These are phyloP conservation scores for Dendryphion nanum DNA, from an alignment of 2,329 filamentous ascomycete genomes.

Conservation along the genomic window DNA sequence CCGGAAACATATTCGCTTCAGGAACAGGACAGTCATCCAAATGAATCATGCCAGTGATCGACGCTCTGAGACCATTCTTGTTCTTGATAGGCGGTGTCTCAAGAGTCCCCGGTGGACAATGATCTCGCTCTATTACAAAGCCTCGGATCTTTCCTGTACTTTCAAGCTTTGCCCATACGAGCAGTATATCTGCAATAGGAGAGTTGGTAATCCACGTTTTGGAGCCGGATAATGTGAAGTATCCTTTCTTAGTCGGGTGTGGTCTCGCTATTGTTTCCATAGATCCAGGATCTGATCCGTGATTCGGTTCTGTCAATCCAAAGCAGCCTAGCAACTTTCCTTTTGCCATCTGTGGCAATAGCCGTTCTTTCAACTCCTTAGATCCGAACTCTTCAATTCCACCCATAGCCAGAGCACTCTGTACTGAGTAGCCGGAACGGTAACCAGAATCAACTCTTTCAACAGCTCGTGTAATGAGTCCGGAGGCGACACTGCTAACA, in stretches of 20 bases:
- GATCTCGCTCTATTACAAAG: slow-evolving; percentile 81
- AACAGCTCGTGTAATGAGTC: slow-evolving; percentile 84
- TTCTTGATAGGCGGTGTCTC: slow-evolving; percentile 91
- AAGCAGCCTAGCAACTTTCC: slow-evolving; percentile 83
- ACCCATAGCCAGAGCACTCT: slow-evolving; percentile 91
- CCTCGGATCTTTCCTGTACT: slow-evolving; percentile 92
- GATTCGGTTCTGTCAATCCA: slow-evolving; percentile 88
- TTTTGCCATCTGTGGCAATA: slow-evolving; percentile 76
- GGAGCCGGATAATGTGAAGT: slow-evolving; percentile 72
- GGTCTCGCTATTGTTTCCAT: slow-evolving; percentile 87
- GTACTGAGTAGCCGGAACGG: slow-evolving; percentile 88
- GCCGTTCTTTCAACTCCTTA: slow-evolving; percentile 83
- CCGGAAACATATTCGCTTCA: slow-evolving; percentile 89
- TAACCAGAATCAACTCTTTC: slow-evolving; percentile 91
- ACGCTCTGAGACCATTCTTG: slow-evolving; percentile 91
- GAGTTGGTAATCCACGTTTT: slow-evolving; percentile 98
- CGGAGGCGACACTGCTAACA: slow-evolving; percentile 82
- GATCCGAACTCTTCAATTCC: slow-evolving; percentile 85
- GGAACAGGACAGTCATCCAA: slow-evolving; percentile 88
- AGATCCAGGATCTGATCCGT: slow-evolving; percentile 85
- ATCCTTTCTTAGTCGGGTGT: slow-evolving; percentile 80
- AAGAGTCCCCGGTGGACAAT: slow-evolving; percentile 83
- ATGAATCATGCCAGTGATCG: slow-evolving; percentile 97
- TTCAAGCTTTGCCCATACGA: slow-evolving; percentile 92
- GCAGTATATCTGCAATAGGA: slow-evolving; percentile 78